Evolutionary conservation across 2,329 filamentous ascomycete species (phyloP), one percentile per base, ranked within the genome.

Genomic region (Monosporascus sp.): DNA sequence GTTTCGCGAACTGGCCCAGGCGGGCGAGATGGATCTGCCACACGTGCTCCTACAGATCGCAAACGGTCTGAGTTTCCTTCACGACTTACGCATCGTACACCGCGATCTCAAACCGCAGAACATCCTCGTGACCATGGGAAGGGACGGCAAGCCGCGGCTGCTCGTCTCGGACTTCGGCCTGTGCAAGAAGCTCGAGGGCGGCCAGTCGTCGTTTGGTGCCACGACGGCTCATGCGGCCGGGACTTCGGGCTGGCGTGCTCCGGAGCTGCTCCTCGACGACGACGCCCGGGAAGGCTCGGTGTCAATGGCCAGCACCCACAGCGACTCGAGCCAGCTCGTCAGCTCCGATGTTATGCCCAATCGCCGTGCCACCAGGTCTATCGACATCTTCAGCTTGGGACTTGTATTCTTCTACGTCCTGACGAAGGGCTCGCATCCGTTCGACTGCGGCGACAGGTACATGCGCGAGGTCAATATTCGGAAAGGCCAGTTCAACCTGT

Each of bases 391-490:
- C 74, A 96, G 92, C 0, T 81, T 99, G 37, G 94, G 94, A 1
- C 87, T 96, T 51, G 91, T 99, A n/a, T 99, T 97, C 76, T 97
- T 92, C 74, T 99, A 97, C 69, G 92, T 97, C n/a, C 79, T 99
- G 55, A 97, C 93, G 1, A 89, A 91, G 57, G 94, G 94, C 17
- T 84, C 81, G 1, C 94, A 99, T 69, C 94, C 94, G 0, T 99
- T 95, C 64, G 93, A 97, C 67, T 92, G 91, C 58, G 92, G 94
- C 52, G 91, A 94, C 66, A 86, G 91, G 49, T 97, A 94, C 76
- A 95, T 96, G 84, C 85, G 94, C 50, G 94, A 99, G 72, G 89
- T 95, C 63, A 97, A 99, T 70, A 97, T 99, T 64, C 91, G 96
- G 64, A 95, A 96, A 69, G 89, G 90, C 59, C 86, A 87, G 54